phyloP scores from a whole-genome alignment of 257 asterid genomes.

The Leonotis leonurus region DNA sequence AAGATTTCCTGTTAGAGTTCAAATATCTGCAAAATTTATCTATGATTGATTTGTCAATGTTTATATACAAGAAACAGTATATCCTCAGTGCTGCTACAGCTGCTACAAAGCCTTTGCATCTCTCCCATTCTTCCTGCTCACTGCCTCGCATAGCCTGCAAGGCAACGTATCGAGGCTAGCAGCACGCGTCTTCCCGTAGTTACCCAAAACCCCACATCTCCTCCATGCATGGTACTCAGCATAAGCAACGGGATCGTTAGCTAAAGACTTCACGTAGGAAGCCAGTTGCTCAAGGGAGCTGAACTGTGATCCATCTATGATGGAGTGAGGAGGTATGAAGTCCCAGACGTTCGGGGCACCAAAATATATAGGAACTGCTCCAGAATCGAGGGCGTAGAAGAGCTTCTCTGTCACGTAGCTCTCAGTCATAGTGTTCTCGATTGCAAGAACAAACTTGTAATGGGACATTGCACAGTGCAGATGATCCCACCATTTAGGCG shows the following conservation, averaged over 20 bases:
- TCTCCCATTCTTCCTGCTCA: constrained; percentile 76
- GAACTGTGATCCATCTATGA: constrained; percentile 79
- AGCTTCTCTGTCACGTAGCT: constrained; percentile 94
- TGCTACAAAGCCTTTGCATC: constrained; percentile 34
- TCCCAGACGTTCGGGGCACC: constrained; percentile 94
- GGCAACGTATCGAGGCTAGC: constrained; percentile 84
- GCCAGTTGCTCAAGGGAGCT: constrained; percentile 69
- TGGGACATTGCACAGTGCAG: constrained; percentile 97
- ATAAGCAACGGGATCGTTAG: constrained; percentile 80
- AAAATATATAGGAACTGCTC: constrained; percentile 90
- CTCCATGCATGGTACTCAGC: constrained; percentile 97
- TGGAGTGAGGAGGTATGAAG: constrained; percentile 87
- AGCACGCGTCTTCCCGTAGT: constrained; percentile 58
- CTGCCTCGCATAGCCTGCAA: constrained; percentile 81
- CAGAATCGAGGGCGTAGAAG: constrained; percentile 89
- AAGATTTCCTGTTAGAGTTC: not conserved
- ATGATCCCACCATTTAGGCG: constrained; percentile 96
- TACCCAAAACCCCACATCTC: constrained; percentile 86
- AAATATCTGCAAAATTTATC: not conserved
- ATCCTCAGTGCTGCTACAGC: not conserved
- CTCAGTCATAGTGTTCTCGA: constrained; percentile 82
- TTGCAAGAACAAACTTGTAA: constrained; percentile 88
- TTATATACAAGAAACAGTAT: not conserved
- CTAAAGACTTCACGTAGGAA: constrained; percentile 56
- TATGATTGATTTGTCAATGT: constrained; percentile 13